These are phyloP conservation scores for Citrus hindsii DNA, from an alignment of 345 rosid genomes.

Conservation along the genomic window DNA sequence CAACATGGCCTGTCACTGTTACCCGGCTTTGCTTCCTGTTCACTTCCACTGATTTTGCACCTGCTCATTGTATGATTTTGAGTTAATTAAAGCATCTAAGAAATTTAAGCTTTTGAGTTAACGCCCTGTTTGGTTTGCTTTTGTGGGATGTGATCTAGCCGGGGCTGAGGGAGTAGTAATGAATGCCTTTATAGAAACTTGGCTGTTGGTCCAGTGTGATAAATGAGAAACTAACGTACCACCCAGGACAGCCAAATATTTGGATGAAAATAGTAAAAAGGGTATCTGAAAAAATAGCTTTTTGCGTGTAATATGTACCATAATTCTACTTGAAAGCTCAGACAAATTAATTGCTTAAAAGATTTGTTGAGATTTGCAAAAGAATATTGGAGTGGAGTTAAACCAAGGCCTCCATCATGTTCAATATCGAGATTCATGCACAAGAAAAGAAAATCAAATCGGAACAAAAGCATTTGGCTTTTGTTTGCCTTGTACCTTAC, in stretches of 20 bases:
- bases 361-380: background rate
- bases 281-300: background rate
- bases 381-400: background rate
- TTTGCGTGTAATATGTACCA: background rate
- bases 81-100: background rate
- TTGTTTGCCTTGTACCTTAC: background rate
- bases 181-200: background rate
- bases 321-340: background rate
- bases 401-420: background rate
- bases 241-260: background rate
- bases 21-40: constrained; percentile 51
- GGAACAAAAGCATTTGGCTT: background rate
- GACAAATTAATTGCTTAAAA: background rate
- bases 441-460: background rate
- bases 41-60: constrained; percentile 42
- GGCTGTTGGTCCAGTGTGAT: background rate
- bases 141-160: no score
- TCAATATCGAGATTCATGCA: background rate
- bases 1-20: constrained; percentile 41
- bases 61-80: constrained; percentile 11
- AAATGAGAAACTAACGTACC: background rate
- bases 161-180: no score
- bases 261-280: background rate
- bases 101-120: no score
- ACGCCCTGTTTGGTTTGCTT: no score